These are phyloP conservation scores for Solanum phureja DNA, from an alignment of 257 asterid genomes.

Conservation along the genomic window DNA sequence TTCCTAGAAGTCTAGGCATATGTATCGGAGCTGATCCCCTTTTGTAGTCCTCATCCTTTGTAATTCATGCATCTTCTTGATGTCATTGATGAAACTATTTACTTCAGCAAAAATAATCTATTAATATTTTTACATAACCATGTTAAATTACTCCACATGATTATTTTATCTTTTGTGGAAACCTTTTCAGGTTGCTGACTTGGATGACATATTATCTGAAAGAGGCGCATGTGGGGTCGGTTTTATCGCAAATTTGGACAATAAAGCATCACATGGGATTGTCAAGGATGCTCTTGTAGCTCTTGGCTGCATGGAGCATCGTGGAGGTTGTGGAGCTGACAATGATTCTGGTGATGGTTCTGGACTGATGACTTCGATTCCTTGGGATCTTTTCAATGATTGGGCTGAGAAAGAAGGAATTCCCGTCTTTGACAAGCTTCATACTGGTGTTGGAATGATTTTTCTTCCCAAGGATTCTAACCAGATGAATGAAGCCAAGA, in stretches of 20 bases:
- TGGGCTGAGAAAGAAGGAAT: conserved; percentile 89
- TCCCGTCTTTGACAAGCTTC: conserved; percentile 55
- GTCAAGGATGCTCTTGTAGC: conserved; percentile 92
- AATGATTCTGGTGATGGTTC: conserved; percentile 99
- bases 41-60: background rate
- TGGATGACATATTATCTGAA: conserved; percentile 83
- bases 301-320: conserved; percentile 99
- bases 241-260: conserved; percentile 87
- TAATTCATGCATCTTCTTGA: background rate
- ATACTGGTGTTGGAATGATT: conserved; percentile 92
- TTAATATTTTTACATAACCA: background rate
- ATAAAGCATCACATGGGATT: conserved; percentile 62
- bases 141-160: background rate
- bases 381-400: conserved; percentile 81
- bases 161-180: background rate
- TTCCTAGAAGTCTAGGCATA: background rate
- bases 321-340: conserved; percentile 99
- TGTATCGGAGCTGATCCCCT: background rate
- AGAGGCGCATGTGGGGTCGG: conserved; percentile 99
- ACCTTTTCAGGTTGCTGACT: conserved; percentile 62
- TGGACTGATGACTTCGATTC: conserved; percentile 92
- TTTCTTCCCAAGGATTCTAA: conserved; percentile 81
- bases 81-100: background rate
- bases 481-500: conserved; percentile 56
- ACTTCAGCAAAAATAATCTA: background rate